These are phyloP conservation scores for Colletotrichum tabaci DNA, from an alignment of 2,329 filamentous ascomycete species.

Conservation along the genomic window DNA sequence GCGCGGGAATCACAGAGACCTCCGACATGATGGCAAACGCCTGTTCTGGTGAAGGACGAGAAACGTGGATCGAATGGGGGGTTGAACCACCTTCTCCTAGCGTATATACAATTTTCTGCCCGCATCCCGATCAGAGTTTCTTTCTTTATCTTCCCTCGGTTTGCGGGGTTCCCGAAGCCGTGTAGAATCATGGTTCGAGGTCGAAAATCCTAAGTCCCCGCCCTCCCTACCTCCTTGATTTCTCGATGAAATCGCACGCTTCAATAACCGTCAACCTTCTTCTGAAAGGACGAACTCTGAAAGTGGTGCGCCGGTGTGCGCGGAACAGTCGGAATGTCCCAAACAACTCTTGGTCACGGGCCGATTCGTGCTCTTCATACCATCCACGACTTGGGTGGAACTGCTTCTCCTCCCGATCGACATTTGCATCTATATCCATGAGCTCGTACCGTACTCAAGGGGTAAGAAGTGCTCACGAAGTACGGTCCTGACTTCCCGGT, in stretches of 20 bases:
- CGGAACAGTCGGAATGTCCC: background rate
- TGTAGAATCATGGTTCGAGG: background rate
- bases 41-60: background rate
- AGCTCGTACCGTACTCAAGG: background rate
- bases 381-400: background rate
- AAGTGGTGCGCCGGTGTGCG: too few relatives aligned
- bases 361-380: background rate
- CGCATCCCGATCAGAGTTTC: background rate
- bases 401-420: background rate
- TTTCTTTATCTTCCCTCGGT: background rate
- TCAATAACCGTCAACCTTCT: background rate
- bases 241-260: background rate
- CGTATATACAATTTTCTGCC: constrained; percentile 7
- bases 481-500: background rate
- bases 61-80: background rate
- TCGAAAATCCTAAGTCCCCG: background rate
- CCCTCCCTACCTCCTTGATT: background rate
- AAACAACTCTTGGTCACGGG: background rate
- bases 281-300: background rate
- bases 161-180: background rate
- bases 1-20: constrained; percentile 16
- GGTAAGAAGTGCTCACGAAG: background rate
- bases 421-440: too few relatives aligned
- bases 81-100: too few relatives aligned
- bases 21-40: constrained; percentile 2